Evolutionary conservation across 2,329 filamentous ascomycete genomes (phyloP), one percentile per base, ranked within the genome.

Genomic region (Penicillium freii): DNA sequence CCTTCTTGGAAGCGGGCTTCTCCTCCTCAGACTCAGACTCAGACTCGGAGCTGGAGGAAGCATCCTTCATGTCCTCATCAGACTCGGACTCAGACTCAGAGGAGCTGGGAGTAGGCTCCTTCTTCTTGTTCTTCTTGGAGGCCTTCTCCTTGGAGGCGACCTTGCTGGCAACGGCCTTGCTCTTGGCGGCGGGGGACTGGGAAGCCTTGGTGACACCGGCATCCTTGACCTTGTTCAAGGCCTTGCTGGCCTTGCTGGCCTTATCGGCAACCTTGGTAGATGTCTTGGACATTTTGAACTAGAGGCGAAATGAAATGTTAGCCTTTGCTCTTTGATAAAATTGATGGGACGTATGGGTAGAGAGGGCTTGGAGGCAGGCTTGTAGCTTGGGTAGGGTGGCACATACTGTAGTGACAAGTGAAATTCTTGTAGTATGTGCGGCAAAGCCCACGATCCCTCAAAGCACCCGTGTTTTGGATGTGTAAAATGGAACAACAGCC

Each of bases 161-260:
- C 60, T 77, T 72, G 59, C 71, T 73, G 59, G 77, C 76, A 54
- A 78, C 66, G 57, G 74, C 70, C 70, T 78, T 79, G 73, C 74
- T 75, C 75, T 79, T 78, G 54, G 71, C 63, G 67, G 78, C 78
- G 34, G 73, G 69, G 56, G 71, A 74, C 68, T 78, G 69, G 52
- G 77, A 70, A 43, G 75, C 64, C 72, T 80, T 81, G 63, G 72
- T 71, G 55, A 80, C 73, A 60, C 72, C 77, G 58, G 73, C 71
- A 62, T 75, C 73, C 73, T 80, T 80, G 67, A 79, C 78, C 71
- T 80, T 80, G 70, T 66, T 73, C 63, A 80, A 58, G 64, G 73
- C 66, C 72, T 78, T 78, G 69, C 72, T 71, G 59, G 65, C 69
- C 59, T 71, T 63, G 43, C 4, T 6, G 49, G 27, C 49, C 66